Evolutionary conservation across 495 filamentous ascomycete species (phyloP), one percentile per base, ranked within the genome.

Genomic region (Friedmanniomyces simplex): DNA sequence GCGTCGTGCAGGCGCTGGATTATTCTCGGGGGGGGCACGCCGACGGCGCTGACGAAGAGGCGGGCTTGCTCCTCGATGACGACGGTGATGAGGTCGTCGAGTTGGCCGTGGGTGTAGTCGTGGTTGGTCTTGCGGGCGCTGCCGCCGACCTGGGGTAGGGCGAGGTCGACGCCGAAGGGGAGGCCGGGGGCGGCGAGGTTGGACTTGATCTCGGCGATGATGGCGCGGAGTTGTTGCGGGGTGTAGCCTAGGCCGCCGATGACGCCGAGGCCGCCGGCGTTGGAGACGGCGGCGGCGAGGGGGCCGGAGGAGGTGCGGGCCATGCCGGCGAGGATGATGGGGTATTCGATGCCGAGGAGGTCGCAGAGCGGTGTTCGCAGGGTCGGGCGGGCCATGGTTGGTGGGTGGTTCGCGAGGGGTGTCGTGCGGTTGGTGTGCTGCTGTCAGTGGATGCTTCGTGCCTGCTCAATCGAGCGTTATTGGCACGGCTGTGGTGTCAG

Each of bases 211-310:
- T 94, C 89, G 55, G 81, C 79, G 68, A 95, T 80, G 73, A 91
- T 93, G 59, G 80, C 73, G 47, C 82, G 82, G 30, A 95, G 82
- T 63, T 91, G 88, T 0, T 71, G 51, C 0, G 89, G 88, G 2
- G 87, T 89, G 78, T 95, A 95, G 64, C 85, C 83, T 51, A 94
- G 81, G 24, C 89, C 89, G 52, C 89, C 89, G 58, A 95, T 82
- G 30, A 84, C 84, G 62, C 89, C 89, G 13, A 95, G 80, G 11
- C 89, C 89, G 66, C 89, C 89, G 11, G 87, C 87, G 69, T 95
- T 93, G 69, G 82, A 87, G 47, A 95, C 88, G 21, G 89, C 88
- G 2, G 89, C 88, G 13, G 89, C 89, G 42, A 95, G 82, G 18
- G 76, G 75, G 0, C 84, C 88, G 61, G 83, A 82, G 7, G 85